These are phyloP conservation scores for Staphylotrichum tortipilum DNA, from an alignment of 495 filamentous ascomycete species.

Conservation along the genomic window DNA sequence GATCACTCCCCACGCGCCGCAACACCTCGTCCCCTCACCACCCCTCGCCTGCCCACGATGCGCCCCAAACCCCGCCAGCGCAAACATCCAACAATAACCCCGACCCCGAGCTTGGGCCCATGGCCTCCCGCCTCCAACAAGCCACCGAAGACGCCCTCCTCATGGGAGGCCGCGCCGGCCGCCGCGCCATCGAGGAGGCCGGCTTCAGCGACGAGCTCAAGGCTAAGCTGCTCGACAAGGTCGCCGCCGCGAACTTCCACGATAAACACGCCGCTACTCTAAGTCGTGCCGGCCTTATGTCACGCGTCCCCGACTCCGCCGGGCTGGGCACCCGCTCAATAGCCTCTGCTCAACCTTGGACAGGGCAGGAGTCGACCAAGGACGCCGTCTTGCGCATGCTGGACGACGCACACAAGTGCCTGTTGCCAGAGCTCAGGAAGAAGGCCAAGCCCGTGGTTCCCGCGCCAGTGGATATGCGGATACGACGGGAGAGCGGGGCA, in stretches of 20 bases:
- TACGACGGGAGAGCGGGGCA: slow-evolving; percentile 33
- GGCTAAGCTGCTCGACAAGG: slow-evolving; percentile 59
- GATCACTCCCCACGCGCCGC: neutral
- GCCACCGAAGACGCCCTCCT: slow-evolving; percentile 75
- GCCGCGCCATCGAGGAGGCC: slow-evolving; percentile 69
- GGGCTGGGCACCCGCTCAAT: slow-evolving; percentile 64
- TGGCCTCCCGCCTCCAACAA: slow-evolving; percentile 65
- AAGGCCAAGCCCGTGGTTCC: slow-evolving; percentile 41
- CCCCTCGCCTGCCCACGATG: neutral
- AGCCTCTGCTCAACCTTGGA: slow-evolving; percentile 68
- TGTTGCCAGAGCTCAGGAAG: slow-evolving; percentile 40
- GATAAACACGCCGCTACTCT: slow-evolving; percentile 63
- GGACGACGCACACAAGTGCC: slow-evolving; percentile 66
- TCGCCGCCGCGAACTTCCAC: slow-evolving; percentile 62
- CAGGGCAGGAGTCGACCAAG: slow-evolving; percentile 60
- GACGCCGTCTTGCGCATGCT: slow-evolving; percentile 86
- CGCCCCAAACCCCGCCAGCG: neutral
- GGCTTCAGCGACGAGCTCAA: slow-evolving; percentile 86
- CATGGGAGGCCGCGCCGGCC: slow-evolving; percentile 59
- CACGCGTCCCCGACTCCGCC: slow-evolving; percentile 43
- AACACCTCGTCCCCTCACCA: neutral
- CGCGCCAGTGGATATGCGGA: slow-evolving; percentile 50
- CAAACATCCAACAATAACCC: neutral
- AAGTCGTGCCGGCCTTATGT: slow-evolving; percentile 48
- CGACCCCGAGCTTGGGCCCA: slow-evolving; percentile 43